Evolutionary conservation across 768 basidiomycete species (phyloP).

Genomic region (Tricholoma flavovirens): DNA sequence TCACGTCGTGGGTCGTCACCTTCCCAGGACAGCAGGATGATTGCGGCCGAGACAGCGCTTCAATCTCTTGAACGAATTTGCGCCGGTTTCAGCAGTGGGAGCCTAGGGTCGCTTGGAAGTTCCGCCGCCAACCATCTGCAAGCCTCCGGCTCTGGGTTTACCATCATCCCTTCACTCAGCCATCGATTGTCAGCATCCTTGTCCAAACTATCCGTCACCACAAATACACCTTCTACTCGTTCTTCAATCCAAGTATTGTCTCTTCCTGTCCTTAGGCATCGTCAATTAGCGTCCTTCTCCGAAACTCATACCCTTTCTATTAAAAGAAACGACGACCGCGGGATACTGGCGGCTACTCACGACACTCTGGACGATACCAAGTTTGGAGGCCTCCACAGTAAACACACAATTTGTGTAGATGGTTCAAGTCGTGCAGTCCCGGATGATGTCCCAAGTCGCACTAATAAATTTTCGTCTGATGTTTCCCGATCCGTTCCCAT

Average conservation of each 20-base stretch:
- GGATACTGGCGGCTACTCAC: not conserved
- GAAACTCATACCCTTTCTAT: not conserved
- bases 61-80: slow-evolving; percentile 21
- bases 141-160: not conserved
- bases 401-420: not conserved
- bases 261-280: not conserved
- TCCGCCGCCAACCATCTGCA: slow-evolving; percentile 3
- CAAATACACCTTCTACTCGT: not conserved
- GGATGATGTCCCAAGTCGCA: not conserved
- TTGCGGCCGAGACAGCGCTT: slow-evolving; percentile 14
- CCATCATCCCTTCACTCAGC: not conserved
- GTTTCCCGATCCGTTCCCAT: not conserved
- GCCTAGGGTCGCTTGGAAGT: slow-evolving; percentile 28
- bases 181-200: not conserved
- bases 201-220: not conserved
- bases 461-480: not conserved
- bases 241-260: not conserved
- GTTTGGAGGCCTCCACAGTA: not conserved
- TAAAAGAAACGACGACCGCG: not conserved
- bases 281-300: not conserved
- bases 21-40: slow-evolving; percentile 1
- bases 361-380: not conserved
- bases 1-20: not conserved
- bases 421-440: not conserved
- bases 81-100: slow-evolving; percentile 27